Base-by-base conservation (phyloP, 2,329 filamentous ascomycete species). In the Arthroderma sp. region DNA sequence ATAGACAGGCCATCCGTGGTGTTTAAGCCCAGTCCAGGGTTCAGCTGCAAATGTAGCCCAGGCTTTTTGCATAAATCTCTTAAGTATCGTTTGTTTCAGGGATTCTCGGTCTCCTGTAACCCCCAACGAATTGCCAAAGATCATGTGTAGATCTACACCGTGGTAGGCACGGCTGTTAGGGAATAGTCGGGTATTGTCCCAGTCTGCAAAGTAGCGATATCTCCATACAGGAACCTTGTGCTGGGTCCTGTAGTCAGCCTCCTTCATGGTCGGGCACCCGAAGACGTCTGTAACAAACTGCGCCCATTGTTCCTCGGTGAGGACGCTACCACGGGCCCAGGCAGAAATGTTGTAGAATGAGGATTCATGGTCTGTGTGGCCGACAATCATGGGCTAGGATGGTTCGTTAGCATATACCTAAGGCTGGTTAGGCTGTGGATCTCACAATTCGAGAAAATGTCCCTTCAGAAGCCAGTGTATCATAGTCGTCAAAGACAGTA, bases 171-270 rank as follows among this genome's bases (percentile, higher is more conserved):
- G 75, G 41, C 74, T 77, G 4, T 67, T 70, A 0, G 70, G 68
- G 56, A 74, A 77, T 23, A 79, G 66, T 0, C 74, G 68, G 1
- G 74, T 73, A 58, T 78, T 79, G 31, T 73, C 61, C 74, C 76
- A 80, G 61, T 79, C 76, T 19, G 71, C 77, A 54, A 75, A 70
- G 62, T 77, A 80, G 31, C 76, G 74, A 51, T 74, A 77, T 2
- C 69, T 69, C 73, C 75, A 80, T 7, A 72, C 64, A 0, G 74
- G 67, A 1, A 77, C 68, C 4, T 64, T 67, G 21, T 72, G 62
- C 0, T 57, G 49, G 0, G 62, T 63, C 6, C 75, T 73, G 1
- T 69, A 70, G 1, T 62, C 58, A 2, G 71, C 73, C 23, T 75
- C 71, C 56, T 69, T 66, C 1, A 69, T 65, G 9, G 73, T 72